phyloP scores from a whole-genome alignment of 257 asterid species.

The Jacaranda copaia region DNA sequence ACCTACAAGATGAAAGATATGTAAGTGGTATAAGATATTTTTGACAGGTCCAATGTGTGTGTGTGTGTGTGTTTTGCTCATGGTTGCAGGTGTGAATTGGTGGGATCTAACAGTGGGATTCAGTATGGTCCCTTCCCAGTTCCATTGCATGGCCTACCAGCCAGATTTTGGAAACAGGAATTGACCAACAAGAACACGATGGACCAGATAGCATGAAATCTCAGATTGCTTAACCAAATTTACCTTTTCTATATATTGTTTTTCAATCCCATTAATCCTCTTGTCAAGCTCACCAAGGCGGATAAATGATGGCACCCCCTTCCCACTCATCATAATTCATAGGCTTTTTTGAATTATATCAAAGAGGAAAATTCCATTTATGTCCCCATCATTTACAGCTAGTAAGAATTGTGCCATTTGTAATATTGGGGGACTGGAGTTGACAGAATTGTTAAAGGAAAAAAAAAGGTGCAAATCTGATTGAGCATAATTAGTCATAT shows the following conservation, averaged over 20 bases:
- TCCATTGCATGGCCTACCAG: constrained; percentile 82
- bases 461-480: constrained; percentile 32
- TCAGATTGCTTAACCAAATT: constrained; percentile 7
- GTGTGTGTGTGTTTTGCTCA: neutral
- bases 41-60: constrained; percentile 6
- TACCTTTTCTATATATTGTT: too few species aligned
- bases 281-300: constrained; percentile 12
- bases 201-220: constrained; percentile 10
- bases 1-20: neutral
- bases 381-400: constrained; percentile 48
- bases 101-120: constrained; percentile 62
- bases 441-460: constrained; percentile 28
- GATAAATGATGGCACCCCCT: constrained; percentile 15
- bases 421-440: constrained; percentile 4
- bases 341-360: constrained; percentile 32
- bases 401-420: constrained; percentile 35
- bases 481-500: constrained; percentile 22
- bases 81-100: constrained; percentile 76
- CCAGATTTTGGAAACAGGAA: constrained; percentile 67
- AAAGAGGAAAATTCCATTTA: constrained; percentile 22
- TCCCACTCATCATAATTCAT: constrained; percentile 9
- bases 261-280: constrained; percentile 6
- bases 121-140: constrained; percentile 85
- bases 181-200: constrained; percentile 27
- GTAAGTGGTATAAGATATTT: constrained; percentile 40